Percentiles rank a stretch among this genome's conserved stretches.
Evolutionary conservation across 1,284 basidiomycete genomes (phyloP).

Genomic region (Marasmius sp.): DNA sequence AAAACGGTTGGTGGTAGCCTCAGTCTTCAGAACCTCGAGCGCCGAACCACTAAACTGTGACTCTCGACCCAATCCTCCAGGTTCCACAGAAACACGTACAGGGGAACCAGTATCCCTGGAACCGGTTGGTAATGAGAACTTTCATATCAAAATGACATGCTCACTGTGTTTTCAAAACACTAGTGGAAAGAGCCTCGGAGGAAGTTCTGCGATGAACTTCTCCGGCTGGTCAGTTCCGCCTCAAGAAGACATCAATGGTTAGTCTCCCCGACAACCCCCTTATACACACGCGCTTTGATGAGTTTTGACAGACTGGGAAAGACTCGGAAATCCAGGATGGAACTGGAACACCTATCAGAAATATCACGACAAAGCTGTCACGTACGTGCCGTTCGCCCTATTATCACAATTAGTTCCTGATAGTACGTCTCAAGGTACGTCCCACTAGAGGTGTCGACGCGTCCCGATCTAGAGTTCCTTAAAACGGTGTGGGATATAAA

Average conservation of each 20-base stretch:
- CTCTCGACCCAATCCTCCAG: neutral
- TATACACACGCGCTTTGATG: neutral
- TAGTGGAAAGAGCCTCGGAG: conserved; percentile 25
- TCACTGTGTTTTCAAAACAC: conserved; percentile 10
- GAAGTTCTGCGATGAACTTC: conserved; percentile 25
- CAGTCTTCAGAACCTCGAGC: neutral
- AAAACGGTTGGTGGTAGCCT: conserved; percentile 15
- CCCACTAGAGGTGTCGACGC: neutral
- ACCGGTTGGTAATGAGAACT: neutral
- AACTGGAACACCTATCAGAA: conserved; percentile 40
- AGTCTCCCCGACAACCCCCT: neutral
- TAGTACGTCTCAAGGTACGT: neutral
- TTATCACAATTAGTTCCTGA: neutral
- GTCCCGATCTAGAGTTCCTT: no score
- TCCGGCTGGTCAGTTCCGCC: conserved; percentile 25
- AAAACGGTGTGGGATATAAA: conserved; percentile 4
- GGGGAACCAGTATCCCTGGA: conserved; percentile 4
- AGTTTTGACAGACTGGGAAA: conserved; percentile 22
- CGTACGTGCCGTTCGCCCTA: conserved; percentile 21
- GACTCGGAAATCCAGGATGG: conserved; percentile 39
- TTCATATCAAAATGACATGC: conserved; percentile 20
- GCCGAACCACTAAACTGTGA: neutral
- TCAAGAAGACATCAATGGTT: conserved; percentile 30
- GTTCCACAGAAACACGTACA: conserved; percentile 8
- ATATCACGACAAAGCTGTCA: conserved; percentile 30